Conservation (phyloP, 1,284 basidiomycete species). For the Retiboletus flavoniger region DNA sequence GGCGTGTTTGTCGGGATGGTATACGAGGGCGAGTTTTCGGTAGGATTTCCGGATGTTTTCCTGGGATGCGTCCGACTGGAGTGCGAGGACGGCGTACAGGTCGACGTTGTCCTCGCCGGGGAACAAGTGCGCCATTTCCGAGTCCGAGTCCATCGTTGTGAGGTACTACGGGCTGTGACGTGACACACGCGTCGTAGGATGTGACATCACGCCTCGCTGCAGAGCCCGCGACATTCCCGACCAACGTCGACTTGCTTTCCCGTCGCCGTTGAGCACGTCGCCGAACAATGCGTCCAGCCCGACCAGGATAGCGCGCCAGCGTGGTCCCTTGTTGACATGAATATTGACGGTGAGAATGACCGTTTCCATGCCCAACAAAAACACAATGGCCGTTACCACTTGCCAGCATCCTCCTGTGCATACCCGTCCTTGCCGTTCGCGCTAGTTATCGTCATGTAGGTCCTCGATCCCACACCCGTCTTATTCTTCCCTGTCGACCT, state of each 20-base stretch:
- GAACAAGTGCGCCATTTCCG: conserved; percentile 71
- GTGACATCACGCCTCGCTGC: conserved; percentile 3
- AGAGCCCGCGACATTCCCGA: not conserved
- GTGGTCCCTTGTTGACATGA: no score
- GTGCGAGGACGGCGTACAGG: conserved; percentile 71
- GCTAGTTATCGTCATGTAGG: not conserved
- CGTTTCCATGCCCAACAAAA: conserved; percentile 5
- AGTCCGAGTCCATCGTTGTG: conserved; percentile 63
- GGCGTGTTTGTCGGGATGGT: conserved; percentile 89
- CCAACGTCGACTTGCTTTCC: no score
- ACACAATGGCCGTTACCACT: conserved; percentile 8
- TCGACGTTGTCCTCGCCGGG: conserved; percentile 65
- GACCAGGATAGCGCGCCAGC: not conserved
- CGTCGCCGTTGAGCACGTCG: not conserved
- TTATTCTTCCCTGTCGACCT: conserved; percentile 15
- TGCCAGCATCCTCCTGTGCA: not conserved
- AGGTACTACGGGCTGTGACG: not conserved
- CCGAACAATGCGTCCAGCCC: not conserved
- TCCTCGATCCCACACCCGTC: not conserved
- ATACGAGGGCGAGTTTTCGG: conserved; percentile 75
- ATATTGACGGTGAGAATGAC: not conserved
- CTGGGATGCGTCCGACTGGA: conserved; percentile 51
- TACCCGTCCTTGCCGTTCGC: not conserved
- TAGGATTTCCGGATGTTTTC: conserved; percentile 84
- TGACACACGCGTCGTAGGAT: conserved; percentile 5